phyloP scores from a whole-genome alignment of 2,329 filamentous ascomycete species.

The Paraphoma chrysanthemicola region DNA sequence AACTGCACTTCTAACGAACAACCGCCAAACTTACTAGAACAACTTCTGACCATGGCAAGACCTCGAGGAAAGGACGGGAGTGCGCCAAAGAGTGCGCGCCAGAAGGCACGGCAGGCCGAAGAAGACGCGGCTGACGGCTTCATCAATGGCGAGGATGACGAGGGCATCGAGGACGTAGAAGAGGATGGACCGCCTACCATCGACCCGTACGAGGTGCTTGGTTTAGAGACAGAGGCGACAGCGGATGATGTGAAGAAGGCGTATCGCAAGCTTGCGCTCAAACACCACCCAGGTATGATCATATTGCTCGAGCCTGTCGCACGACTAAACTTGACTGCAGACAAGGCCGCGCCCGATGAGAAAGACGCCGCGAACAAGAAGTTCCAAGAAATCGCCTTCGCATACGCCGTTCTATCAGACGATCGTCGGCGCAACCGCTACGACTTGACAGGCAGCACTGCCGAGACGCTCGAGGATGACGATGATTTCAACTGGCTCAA shows the following conservation, averaged over 20 bases:
- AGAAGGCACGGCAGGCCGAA: slow-evolving; percentile 2
- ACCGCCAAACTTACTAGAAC: slow-evolving; percentile 7
- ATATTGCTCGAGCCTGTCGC: slow-evolving; percentile 12
- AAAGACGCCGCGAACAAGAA: slow-evolving; percentile 77
- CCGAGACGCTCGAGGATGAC: slow-evolving; percentile 76
- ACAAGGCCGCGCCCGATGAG: slow-evolving; percentile 75
- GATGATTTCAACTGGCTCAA: slow-evolving; percentile 86
- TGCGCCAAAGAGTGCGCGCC: slow-evolving; percentile 9
- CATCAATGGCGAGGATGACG: slow-evolving; percentile 56
- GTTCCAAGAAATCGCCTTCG: slow-evolving; percentile 92
- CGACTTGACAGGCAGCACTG: slow-evolving; percentile 87
- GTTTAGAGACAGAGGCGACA: slow-evolving; percentile 73
- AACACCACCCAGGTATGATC: slow-evolving; percentile 72
- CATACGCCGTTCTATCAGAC: slow-evolving; percentile 91
- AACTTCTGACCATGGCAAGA: slow-evolving; percentile 9
- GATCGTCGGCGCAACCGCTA: slow-evolving; percentile 81
- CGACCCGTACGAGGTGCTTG: slow-evolving; percentile 81
- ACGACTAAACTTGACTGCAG: slow-evolving; percentile 51
- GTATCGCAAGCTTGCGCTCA: slow-evolving; percentile 89
- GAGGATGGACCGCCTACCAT: slow-evolving; percentile 69
- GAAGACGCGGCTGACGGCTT: neutral
- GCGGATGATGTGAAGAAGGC: slow-evolving; percentile 84
- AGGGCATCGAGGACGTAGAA: slow-evolving; percentile 28
- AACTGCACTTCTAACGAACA: slow-evolving; percentile 8
- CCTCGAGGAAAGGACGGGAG: slow-evolving; percentile 14